phyloP scores from a whole-genome alignment of 768 basidiomycete species.

The Calocera cornea region DNA sequence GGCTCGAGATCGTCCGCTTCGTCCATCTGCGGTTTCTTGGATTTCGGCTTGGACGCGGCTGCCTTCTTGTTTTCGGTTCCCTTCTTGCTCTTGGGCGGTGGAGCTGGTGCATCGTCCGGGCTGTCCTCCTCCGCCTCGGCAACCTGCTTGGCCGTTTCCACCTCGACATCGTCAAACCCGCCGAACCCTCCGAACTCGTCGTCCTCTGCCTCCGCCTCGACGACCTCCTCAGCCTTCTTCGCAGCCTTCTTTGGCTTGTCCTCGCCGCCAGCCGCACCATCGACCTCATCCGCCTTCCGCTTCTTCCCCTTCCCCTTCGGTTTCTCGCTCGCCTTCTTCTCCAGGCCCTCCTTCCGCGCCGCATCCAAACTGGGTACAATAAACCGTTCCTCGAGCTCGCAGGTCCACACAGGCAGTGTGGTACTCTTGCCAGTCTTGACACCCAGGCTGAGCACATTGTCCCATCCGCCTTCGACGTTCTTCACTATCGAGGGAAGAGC shows the following conservation, averaged over 20 bases:
- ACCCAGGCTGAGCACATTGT: constrained; percentile 75
- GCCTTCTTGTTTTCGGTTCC: not conserved
- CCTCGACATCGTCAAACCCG: not conserved
- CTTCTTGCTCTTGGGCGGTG: not conserved
- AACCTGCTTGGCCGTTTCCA: not conserved
- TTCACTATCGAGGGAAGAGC: constrained; percentile 64
- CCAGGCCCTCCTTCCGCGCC: not conserved
- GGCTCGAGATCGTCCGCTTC: not conserved
- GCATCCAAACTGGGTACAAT: constrained; percentile 2
- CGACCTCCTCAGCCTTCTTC: constrained; percentile 13
- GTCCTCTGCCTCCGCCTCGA: not conserved
- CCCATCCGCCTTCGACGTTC: constrained; percentile 69
- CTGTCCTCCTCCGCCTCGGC: not conserved
- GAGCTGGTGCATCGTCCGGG: not conserved
- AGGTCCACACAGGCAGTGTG: constrained; percentile 84
- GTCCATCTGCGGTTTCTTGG: not conserved
- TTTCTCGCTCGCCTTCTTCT: not conserved
- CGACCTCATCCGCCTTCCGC: constrained; percentile 11
- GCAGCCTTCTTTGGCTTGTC: not conserved
- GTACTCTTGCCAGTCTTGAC: constrained; percentile 80
- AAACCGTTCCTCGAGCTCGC: constrained; percentile 35
- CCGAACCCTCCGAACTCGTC: not conserved
- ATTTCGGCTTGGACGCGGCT: not conserved
- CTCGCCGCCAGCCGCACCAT: constrained; percentile 5
- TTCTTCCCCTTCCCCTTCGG: constrained; percentile 7